Percentiles rank a stretch among this genome's conserved stretches.
Conservation (phyloP, 768 basidiomycete genomes). For the Suillus paluster region DNA sequence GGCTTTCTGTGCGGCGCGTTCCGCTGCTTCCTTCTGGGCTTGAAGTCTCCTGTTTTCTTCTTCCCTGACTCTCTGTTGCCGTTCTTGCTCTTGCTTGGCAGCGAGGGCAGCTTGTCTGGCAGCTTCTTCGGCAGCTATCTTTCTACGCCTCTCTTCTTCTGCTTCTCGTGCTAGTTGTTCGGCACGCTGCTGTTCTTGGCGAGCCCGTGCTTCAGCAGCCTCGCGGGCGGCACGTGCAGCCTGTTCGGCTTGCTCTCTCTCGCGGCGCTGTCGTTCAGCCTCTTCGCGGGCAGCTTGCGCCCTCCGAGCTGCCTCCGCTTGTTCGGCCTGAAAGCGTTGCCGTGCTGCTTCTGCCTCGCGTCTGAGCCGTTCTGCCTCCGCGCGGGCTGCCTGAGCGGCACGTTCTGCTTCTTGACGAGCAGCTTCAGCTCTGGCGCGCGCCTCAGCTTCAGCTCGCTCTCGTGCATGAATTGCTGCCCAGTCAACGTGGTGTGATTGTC, state of each 20-base stretch:
- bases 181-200: constrained; percentile 27
- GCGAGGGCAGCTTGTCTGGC: constrained; percentile 24
- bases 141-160: constrained; percentile 26
- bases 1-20: constrained; percentile 27
- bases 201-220: constrained; percentile 28
- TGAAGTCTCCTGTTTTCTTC: constrained; percentile 10
- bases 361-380: constrained; percentile 24
- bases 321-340: neutral
- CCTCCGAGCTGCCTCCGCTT: constrained; percentile 14
- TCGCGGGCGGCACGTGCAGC: constrained; percentile 28
- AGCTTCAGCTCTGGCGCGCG: constrained; percentile 8
- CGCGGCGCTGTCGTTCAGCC: constrained; percentile 25
- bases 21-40: constrained; percentile 22
- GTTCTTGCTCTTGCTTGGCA: constrained; percentile 28
- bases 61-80: constrained; percentile 25
- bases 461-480: constrained; percentile 25
- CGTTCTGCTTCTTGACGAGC: constrained; percentile 25
- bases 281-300: constrained; percentile 27
- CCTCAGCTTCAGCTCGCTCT: constrained; percentile 17
- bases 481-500: constrained; percentile 24
- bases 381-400: constrained; percentile 25
- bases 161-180: constrained; percentile 19
- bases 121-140: constrained; percentile 25
- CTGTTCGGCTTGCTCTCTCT: constrained; percentile 22
- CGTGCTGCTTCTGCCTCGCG: neutral